These are phyloP conservation scores for Cystobasidium ongulense DNA, from an alignment of 768 basidiomycete genomes.

Conservation along the genomic window DNA sequence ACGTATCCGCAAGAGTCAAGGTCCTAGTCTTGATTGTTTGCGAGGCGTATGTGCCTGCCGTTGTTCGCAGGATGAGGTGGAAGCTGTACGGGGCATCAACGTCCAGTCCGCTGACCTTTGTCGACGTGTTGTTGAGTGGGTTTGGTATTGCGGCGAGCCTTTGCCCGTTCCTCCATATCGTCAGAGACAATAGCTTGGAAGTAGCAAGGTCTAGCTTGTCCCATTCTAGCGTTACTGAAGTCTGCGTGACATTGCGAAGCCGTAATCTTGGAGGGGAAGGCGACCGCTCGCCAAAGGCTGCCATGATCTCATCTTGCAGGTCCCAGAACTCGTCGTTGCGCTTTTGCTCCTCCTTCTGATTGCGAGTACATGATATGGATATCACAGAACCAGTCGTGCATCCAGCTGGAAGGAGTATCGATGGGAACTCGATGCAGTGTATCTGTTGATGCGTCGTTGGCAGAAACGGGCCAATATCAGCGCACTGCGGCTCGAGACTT, in stretches of 20 bases:
- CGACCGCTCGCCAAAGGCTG: conserved; percentile 59
- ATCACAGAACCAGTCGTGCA: conserved; percentile 90
- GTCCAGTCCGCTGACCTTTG: conserved; percentile 42
- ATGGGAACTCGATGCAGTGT: conserved; percentile 96
- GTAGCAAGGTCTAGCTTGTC: conserved; percentile 72
- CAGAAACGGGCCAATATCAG: neutral
- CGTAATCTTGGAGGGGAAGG: conserved; percentile 70
- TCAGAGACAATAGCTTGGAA: conserved; percentile 74
- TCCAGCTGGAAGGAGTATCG: conserved; percentile 83
- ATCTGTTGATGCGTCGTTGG: conserved; percentile 63
- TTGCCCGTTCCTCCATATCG: conserved; percentile 85
- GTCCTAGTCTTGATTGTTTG: conserved; percentile 75
- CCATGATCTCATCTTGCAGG: conserved; percentile 70
- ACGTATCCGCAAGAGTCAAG: conserved; percentile 90
- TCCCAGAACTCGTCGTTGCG: conserved; percentile 74
- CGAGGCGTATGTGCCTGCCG: conserved; percentile 80
- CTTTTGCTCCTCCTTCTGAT: conserved; percentile 68
- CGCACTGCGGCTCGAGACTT: neutral
- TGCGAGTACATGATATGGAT: conserved; percentile 88
- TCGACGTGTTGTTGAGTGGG: conserved; percentile 72
- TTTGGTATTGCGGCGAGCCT: conserved; percentile 78
- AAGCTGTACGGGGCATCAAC: conserved; percentile 70
- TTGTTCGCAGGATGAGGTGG: conserved; percentile 85
- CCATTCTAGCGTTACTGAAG: conserved; percentile 95
- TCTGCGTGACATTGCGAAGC: conserved; percentile 92